phyloP scores from a whole-genome alignment of 257 asterid species.

The Salvia hispanica region DNA sequence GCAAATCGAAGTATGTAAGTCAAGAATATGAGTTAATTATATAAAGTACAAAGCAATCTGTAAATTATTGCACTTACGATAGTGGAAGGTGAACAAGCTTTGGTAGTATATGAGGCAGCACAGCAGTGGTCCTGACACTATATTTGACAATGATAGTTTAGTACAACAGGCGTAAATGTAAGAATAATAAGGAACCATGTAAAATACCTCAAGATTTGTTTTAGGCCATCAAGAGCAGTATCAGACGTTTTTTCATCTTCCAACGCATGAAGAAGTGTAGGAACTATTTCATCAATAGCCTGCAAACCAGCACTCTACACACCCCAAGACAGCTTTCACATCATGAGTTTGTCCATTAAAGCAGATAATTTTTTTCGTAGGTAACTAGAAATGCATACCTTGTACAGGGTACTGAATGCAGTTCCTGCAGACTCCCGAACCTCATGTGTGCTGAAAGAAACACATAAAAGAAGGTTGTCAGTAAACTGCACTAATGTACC shows the following conservation, averaged over 20 bases:
- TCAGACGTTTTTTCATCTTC: slow-evolving; percentile 89
- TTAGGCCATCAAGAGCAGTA: slow-evolving; percentile 98
- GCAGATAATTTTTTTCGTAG: not conserved
- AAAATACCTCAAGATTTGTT: slow-evolving; percentile 85
- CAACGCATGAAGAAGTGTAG: slow-evolving; percentile 90
- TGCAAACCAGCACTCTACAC: slow-evolving; percentile 96
- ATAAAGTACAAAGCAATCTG: slow-evolving; percentile 21
- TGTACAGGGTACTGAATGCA: slow-evolving; percentile 97
- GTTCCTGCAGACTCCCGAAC: slow-evolving; percentile 96
- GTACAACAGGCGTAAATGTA: slow-evolving; percentile 20
- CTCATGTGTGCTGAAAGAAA: slow-evolving; percentile 59
- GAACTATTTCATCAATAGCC: slow-evolving; percentile 99
- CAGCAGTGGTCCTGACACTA: slow-evolving; percentile 97
- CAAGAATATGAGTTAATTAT: slow-evolving; percentile 9
- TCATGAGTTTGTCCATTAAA: slow-evolving; percentile 24
- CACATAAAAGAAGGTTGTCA: slow-evolving; percentile 31
- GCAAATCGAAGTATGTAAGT: slow-evolving; percentile 30
- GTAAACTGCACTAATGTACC: slow-evolving; percentile 22
- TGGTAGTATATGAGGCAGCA: slow-evolving; percentile 98
- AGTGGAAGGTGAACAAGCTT: slow-evolving; percentile 94
- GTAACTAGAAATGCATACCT: slow-evolving; percentile 52
- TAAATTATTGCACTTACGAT: slow-evolving; percentile 59
- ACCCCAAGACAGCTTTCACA: slow-evolving; percentile 25
- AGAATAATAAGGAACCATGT: slow-evolving; percentile 20
- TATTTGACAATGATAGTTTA: slow-evolving; percentile 28